These are phyloP conservation scores for Nemania abortiva DNA, from an alignment of 2,329 filamentous ascomycete species.

Conservation along the genomic window DNA sequence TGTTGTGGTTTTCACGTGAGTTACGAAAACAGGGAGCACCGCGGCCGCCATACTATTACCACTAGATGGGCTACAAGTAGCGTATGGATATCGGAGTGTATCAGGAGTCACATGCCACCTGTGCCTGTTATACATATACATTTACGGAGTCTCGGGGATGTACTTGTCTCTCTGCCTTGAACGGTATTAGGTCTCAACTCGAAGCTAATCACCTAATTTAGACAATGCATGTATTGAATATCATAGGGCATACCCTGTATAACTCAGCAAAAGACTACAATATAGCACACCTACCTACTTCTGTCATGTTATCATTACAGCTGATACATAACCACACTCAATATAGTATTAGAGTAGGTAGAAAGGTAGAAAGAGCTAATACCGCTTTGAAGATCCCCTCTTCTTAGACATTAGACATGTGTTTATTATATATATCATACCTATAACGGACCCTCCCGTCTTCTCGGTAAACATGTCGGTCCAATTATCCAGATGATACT, in stretches of 20 bases:
- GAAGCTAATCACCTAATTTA: conserved; percentile 7
- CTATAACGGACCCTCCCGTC: not conserved
- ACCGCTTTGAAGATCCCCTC: too few relatives aligned
- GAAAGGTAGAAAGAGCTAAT: not conserved
- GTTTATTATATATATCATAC: not conserved
- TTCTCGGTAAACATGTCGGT: not conserved
- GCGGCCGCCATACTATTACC: not conserved
- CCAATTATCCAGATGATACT: not conserved
- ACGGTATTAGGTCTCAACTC: not conserved
- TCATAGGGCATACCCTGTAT: not conserved
- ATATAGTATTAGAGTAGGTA: not conserved
- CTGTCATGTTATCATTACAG: not conserved
- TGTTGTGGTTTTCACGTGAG: conserved; percentile 1
- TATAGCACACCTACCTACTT: too few relatives aligned
- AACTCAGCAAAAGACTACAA: not conserved
- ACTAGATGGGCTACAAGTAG: conserved; percentile 23
- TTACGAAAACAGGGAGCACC: conserved; percentile 13
- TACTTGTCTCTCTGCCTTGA: not conserved
- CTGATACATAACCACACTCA: not conserved
- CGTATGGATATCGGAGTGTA: conserved; percentile 15
- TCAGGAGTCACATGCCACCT: conserved; percentile 4
- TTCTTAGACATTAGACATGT: too few relatives aligned
- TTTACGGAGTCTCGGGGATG: not conserved
- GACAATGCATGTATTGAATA: not conserved
- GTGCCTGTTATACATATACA: conserved; percentile 1